These are phyloP conservation scores for Dovyalis caffra DNA, from an alignment of 345 rosid genomes.

Conservation along the genomic window DNA sequence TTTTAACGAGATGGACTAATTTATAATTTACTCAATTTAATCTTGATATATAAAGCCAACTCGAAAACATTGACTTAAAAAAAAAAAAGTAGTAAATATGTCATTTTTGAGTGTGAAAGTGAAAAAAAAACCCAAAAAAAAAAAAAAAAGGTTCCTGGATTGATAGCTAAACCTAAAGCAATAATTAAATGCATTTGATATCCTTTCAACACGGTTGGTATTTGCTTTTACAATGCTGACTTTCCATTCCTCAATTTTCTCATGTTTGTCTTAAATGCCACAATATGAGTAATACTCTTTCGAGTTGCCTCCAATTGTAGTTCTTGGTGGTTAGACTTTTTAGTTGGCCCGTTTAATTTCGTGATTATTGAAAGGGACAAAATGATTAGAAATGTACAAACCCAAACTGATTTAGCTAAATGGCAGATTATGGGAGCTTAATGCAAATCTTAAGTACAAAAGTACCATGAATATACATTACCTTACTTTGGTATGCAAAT, in stretches of 20 bases:
- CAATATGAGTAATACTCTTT: neutral
- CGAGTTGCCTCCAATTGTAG: neutral
- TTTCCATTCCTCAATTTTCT: slow-evolving; percentile 13
- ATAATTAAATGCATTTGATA: neutral
- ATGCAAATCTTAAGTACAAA: neutral
- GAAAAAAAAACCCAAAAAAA: no score
- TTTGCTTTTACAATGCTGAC: neutral
- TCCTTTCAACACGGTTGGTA: neutral
- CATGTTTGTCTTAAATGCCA: slow-evolving; percentile 27
- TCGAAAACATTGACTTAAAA: neutral
- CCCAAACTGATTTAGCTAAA: neutral
- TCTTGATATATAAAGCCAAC: neutral
- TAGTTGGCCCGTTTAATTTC: neutral
- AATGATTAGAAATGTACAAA: neutral
- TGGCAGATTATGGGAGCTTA: neutral
- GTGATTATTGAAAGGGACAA: neutral
- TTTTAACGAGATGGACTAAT: no score
- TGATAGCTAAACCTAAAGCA: no score
- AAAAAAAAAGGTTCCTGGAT: no score
- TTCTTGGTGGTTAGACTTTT: neutral
- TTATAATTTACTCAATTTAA: no score
- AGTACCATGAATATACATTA: no score
- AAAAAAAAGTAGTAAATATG: no score
- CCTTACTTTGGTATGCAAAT: no score
- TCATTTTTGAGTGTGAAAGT: no score